These are phyloP conservation scores for Paradendryphiella salina DNA, from an alignment of 2,329 filamentous ascomycete genomes.

Conservation along the genomic window DNA sequence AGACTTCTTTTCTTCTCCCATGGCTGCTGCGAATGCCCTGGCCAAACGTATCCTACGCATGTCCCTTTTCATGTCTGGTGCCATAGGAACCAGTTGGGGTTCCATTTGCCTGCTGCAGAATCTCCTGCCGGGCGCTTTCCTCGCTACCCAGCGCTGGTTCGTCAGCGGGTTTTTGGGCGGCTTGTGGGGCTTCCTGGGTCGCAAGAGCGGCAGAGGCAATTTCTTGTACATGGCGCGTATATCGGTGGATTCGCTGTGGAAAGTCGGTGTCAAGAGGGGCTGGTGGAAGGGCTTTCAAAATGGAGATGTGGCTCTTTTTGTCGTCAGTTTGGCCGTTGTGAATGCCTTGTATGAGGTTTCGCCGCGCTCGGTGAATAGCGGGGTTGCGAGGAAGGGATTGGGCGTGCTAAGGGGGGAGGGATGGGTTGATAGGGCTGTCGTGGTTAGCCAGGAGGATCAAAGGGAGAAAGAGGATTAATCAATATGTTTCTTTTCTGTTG, in stretches of 20 bases:
- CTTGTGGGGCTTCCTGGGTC: constrained; percentile 79
- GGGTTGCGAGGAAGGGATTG: constrained; percentile 69
- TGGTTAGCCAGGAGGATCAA: constrained; percentile 14
- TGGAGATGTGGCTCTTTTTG: constrained; percentile 84
- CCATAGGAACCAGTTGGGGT: constrained; percentile 86
- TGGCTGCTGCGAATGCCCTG: constrained; percentile 67
- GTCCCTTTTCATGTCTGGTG: constrained; percentile 75
- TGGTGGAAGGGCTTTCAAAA: constrained; percentile 84
- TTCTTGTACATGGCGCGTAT: constrained; percentile 79
- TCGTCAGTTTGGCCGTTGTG: constrained; percentile 74
- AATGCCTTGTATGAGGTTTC: constrained; percentile 76
- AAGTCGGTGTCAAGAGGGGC: constrained; percentile 86
- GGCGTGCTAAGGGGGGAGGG: constrained; percentile 76
- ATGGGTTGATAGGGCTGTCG: constrained; percentile 64
- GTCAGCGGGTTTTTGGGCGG: constrained; percentile 84
- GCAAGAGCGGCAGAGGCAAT: constrained; percentile 59
- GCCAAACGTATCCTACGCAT: constrained; percentile 71
- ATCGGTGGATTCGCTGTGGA: constrained; percentile 85
- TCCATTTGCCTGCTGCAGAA: constrained; percentile 86
- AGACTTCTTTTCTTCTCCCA: constrained; percentile 68
- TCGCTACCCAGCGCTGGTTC: constrained; percentile 87
- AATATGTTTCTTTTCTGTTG: neutral
- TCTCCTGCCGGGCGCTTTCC: constrained; percentile 70
- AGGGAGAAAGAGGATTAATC: constrained; percentile 14
- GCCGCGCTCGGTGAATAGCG: constrained; percentile 68